Conservation (phyloP, 192 early-diverging fungal species). For the Pilaira anomala region DNA sequence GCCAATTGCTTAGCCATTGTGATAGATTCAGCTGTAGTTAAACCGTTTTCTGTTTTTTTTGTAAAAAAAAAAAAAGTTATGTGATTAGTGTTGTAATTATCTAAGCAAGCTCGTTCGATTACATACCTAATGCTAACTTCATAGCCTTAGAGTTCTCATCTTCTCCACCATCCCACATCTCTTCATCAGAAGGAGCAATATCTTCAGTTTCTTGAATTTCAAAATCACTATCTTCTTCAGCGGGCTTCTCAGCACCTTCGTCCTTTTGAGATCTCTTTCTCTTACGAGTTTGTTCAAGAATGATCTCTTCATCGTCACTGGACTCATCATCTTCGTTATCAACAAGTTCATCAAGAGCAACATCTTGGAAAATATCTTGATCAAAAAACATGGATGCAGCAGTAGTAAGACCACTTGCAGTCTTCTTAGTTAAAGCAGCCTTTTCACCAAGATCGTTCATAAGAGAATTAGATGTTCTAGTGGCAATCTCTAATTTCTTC, state of each 20-base stretch:
- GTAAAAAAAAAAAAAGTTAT: too few relatives aligned
- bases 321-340: conserved; percentile 54
- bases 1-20: conserved; percentile 83
- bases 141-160: conserved; percentile 55
- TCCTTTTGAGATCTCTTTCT: conserved; percentile 51
- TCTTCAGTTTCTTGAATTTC: conserved; percentile 48
- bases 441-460: conserved; percentile 55
- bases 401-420: conserved; percentile 62
- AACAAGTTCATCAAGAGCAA: conserved; percentile 49
- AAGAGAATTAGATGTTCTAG: conserved; percentile 46
- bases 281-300: conserved; percentile 22
- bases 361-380: conserved; percentile 85
- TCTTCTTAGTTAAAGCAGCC: conserved; percentile 46
- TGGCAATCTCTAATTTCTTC: conserved; percentile 14
- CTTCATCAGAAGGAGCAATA: conserved; percentile 36
- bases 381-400: conserved; percentile 94
- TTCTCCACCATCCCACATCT: conserved; percentile 61
- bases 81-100: too few relatives aligned
- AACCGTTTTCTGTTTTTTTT: conserved; percentile 53
- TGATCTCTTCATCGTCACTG: conserved; percentile 22
- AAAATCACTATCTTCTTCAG: conserved; percentile 57
- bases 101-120: too few relatives aligned
- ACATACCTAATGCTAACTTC: conserved; percentile 42
- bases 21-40: conserved; percentile 91
- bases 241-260: conserved; percentile 27